Evolutionary conservation across 768 basidiomycete species (phyloP), one percentile per base, ranked within the genome.

Genomic region (Russula vinacea): DNA sequence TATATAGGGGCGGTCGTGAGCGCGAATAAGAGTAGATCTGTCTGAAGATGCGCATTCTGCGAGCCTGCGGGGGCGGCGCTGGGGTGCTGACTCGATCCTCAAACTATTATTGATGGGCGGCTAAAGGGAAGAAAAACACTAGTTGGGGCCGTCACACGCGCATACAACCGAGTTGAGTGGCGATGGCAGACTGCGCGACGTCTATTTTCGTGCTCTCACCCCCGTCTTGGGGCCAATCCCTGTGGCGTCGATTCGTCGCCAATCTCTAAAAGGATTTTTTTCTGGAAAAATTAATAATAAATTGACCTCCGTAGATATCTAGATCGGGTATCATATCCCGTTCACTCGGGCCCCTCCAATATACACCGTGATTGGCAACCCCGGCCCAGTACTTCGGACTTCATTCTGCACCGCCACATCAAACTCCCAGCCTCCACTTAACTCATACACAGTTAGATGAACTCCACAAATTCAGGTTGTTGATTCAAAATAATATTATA

Each of bases 1-100:
- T 67, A 68, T 63, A 68, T 67, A 68, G 63, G 63, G 73, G 66
- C 33, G 62, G 66, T 33, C 37, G 60, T 57, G 45, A 56, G 47
- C 17, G 49, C 14, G 17, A 35, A 11, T 40, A 29, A 56, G 14
- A 51, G 39, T 44, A 16, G 63, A 64, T 64, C 61, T 40, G 61
- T 7, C 52, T 55, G 1, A 49, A 5, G 17, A 64, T 60, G 24
- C 8, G 45, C 58, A 58, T 63, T 29, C 6, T 49, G 61, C 2
- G 45, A 55, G 60, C 53, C 1, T 62, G 54, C 54, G 45, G 61
- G 49, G 32, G 45, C 44, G 60, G 54, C 26, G 53, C 17, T 44
- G 45, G 53, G 14, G 14, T 26, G 14, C 35, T 64, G 62, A 64
- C 62, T 64, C 62, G 62, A 59, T 47, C 24, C 6, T 49, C 33